A percentile compares a stretch with the other conserved stretches of the same genome.
Conservation (phyloP, 140 eudicot genomes). For the Ambrosia hybrid region DNA sequence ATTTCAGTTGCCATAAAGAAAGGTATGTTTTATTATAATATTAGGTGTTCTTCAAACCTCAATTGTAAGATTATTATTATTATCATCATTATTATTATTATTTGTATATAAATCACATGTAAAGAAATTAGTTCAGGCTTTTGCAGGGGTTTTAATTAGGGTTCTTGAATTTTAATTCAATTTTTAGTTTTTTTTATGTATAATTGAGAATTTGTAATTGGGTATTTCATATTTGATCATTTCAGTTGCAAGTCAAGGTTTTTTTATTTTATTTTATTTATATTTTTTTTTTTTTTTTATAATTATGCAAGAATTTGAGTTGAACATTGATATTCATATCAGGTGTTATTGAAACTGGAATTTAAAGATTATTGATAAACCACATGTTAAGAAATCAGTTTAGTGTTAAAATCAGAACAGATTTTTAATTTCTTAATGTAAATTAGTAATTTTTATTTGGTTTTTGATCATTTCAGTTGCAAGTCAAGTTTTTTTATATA, state of each 20-base stretch:
- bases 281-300: not conserved
- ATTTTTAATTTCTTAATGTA: not conserved
- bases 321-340: constrained; percentile 6
- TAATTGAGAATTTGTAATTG: constrained; percentile 11
- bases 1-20: constrained; percentile 39
- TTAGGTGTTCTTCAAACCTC: constrained; percentile 14
- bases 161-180: constrained; percentile 18
- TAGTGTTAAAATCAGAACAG: no score
- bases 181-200: constrained; percentile 16
- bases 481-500: constrained; percentile 24
- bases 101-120: not conserved
- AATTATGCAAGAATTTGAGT: not conserved
- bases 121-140: constrained; percentile 15
- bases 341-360: not conserved
- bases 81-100: not conserved
- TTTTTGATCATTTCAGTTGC: not conserved
- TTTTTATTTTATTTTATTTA: not conserved
- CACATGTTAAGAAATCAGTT: no score
- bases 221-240: constrained; percentile 5
- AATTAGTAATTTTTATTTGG: constrained; percentile 7
- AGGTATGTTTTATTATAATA: constrained; percentile 33
- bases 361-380: not conserved
- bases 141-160: constrained; percentile 19
- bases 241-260: constrained; percentile 27
- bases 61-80: not conserved